Evolutionary conservation across 345 rosid species (phyloP), one percentile per base, ranked within the genome.

Genomic region (Bruguiera sexangula): DNA sequence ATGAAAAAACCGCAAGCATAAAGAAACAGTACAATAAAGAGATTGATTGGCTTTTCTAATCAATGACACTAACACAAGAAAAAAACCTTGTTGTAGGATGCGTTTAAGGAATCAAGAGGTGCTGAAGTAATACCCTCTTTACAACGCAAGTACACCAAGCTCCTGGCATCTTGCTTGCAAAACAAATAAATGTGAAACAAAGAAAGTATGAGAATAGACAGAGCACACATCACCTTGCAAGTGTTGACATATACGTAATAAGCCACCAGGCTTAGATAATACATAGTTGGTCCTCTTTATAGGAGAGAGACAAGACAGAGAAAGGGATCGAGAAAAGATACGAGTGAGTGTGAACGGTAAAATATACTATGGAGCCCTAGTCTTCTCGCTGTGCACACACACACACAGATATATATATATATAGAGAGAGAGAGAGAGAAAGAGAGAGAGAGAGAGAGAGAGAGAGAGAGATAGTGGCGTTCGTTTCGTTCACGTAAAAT

Each of bases 231-330:
- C 26, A 76, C 73, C 60, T 73, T 76, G 0, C 46, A 69, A 1
- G 65, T 29, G 46, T 76, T 76, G 54, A 76, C 67, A 22, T 62
- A 76, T n/a, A 80, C 62, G 65, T 76, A 76, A 71, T 80, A 80
- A 4, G 78, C 80, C 4, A 57, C 71, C 70, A 76, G 19, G 0
- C 71, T 36, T 21, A 60, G 43, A 71, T 73, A 70, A 67, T 67
- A 80, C 83, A 80, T 80, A 13, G 20, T 19, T 11, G 4, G 7
- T 4, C 9, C 8, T 67, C 29, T 43, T 20, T 30, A 22, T n/a
- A 7, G 13, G 5, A 54, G 30, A 37, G 27, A 55, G 20, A 62
- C 0, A 6, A 0, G 20, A 56, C 0, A 19, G 57, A 56, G 51
- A 32, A 54, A 58, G 6, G 29, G 19, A 18, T 20, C 2, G 6